These are phyloP conservation scores for Brassica napus DNA, from an alignment of 345 rosid genomes.

Conservation along the genomic window Da-Ae NC_063444.1:24814001-24814500, in stretches of 20 bases:
- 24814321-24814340: conserved; percentile 2
- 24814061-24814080: conserved; percentile 90
- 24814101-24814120: conserved; percentile 76
- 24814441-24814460: conserved; percentile 18
- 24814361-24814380: conserved; percentile 32
- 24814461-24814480: not conserved
- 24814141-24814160: conserved; percentile 31
- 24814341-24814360: conserved; percentile 17
- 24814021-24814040: not conserved
- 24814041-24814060: conserved; percentile 55
- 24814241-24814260: conserved; percentile 24
- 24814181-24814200: conserved; percentile 19
- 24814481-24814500: conserved; percentile 10
- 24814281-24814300: conserved; percentile 8
- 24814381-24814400: conserved; percentile 33
- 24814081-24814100: conserved; percentile 41
- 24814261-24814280: conserved; percentile 14
- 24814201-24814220: conserved; percentile 19
- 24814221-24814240: conserved; percentile 26
- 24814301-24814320: conserved; percentile 13
- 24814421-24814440: conserved; percentile 19
- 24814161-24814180: conserved; percentile 18
- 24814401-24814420: conserved; percentile 17
- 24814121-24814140: conserved; percentile 42
- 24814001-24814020: not conserved